Evolutionary conservation across 1,284 basidiomycete genomes (phyloP), one percentile per base, ranked within the genome.

Genomic region (Cystobasidium sp.): DNA sequence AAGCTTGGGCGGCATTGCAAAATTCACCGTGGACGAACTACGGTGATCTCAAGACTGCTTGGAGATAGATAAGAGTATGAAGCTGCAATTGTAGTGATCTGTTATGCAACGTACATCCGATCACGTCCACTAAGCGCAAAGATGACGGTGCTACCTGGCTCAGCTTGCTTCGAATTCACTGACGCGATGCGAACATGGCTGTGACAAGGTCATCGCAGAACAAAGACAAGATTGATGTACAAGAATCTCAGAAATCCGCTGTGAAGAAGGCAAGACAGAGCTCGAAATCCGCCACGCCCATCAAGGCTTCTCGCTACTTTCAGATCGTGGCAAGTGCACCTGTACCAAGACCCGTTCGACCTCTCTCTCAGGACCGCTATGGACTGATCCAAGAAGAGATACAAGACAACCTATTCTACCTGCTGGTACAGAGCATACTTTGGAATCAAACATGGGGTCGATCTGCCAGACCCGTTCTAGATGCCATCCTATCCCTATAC

Each of bases 321-420:
- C 37, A 44, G 39, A 20, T n/a, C 12, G 8, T 62, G 7, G 59
- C 59, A n/a, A 5, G n/a, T 6, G 8, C 59, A 16, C 59, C 59
- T 16, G 59, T 62, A n/a, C 59, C 59, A 3, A 68, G 22, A 44
- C 51, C 65, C 4, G 10, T 31, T 10, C 24, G 65, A 43, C 67
- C 67, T 18, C 31, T 69, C 9, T 69, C 67, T 7, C 12, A n/a
- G 7, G 18, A 20, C 9, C 46, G 62, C 31, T 72, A 37, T 51
- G 69, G 69, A 16, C 52, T 72, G 14, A 63, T 72, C 31, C 69
- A 72, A 41, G 69, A 72, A 49, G 61, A 72, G 41, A 39, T 72
- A 14, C 39, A 53, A 53, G 49, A 53, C 10, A 46, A 52, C 7
- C 62, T 72, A n/a, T 72, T 49, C 39, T 43, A n/a, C 16, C 39